These are phyloP conservation scores for Saccharomyces hybrid DNA, from an alignment of 1,139 yeast genomes.

Conservation along the genomic window DNA sequence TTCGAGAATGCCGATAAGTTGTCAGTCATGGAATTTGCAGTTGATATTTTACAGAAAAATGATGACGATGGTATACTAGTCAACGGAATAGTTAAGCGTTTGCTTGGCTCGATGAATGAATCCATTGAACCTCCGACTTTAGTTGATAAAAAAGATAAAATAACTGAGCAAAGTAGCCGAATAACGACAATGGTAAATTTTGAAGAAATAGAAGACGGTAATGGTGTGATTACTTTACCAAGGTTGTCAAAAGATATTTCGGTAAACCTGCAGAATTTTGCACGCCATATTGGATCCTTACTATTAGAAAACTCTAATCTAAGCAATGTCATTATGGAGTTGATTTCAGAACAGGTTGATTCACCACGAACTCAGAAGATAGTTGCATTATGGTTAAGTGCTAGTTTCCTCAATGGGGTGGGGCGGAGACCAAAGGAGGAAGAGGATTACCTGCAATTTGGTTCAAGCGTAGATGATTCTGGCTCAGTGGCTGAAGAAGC, in stretches of 20 bases:
- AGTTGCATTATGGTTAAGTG: neutral
- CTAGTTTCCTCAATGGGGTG: slow-evolving; percentile 11
- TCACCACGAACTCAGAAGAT: neutral
- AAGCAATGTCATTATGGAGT: neutral
- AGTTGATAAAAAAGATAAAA: neutral
- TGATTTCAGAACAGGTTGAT: neutral
- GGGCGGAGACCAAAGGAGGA: slow-evolving; percentile 5
- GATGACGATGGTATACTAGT: neutral
- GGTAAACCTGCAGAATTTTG: neutral
- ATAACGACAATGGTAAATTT: neutral
- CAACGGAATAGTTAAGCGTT: neutral
- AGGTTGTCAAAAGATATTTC: neutral
- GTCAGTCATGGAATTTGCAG: slow-evolving; percentile 11
- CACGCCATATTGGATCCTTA: neutral
- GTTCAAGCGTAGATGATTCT: slow-evolving; percentile 10
- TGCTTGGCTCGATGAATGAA: neutral
- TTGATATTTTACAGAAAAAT: neutral
- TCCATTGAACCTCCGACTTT: neutral
- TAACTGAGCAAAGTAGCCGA: neutral
- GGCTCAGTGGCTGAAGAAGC: neutral
- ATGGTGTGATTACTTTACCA: neutral
- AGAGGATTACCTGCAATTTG: slow-evolving; percentile 29
- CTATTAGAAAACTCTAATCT: neutral
- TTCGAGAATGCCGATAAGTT: slow-evolving; percentile 14
- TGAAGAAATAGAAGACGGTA: neutral